Conservation (phyloP, 331 rosid species). For the Pyrus hybrid region DNA sequence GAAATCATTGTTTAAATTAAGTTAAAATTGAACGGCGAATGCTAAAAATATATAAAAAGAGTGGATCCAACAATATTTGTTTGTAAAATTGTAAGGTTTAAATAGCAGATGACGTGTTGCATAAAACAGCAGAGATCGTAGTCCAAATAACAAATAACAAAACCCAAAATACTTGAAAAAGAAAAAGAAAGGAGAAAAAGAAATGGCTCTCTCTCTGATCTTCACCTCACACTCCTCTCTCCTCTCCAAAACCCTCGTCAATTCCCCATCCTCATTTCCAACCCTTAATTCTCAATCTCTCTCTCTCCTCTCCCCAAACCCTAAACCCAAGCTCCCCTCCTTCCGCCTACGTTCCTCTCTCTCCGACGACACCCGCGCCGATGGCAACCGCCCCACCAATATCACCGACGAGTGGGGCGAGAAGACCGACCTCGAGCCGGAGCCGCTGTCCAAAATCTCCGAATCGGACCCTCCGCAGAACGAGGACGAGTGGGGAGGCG, state of each 20-base stretch:
- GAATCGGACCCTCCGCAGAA: slow-evolving; percentile 59
- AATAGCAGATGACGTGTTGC: no score
- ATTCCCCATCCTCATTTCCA: neutral
- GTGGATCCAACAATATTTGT: no score
- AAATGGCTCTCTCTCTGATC: slow-evolving; percentile 44
- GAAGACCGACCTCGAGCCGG: slow-evolving; percentile 34
- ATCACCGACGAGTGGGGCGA: slow-evolving; percentile 79
- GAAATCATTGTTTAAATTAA: no score
- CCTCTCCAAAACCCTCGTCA: slow-evolving; percentile 15
- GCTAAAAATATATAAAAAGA: no score
- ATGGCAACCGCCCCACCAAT: slow-evolving; percentile 11
- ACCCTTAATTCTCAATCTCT: slow-evolving; percentile 15
- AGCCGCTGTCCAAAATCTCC: slow-evolving; percentile 42
- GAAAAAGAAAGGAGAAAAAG: no score
- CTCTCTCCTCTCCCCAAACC: slow-evolving; percentile 10
- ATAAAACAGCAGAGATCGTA: no score
- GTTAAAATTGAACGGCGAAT: rapidly evolving
- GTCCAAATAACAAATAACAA: no score
- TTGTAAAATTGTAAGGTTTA: no score
- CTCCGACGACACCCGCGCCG: slow-evolving; percentile 22
- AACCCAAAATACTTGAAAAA: no score
- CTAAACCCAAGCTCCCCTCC: slow-evolving; percentile 27
- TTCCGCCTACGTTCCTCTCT: slow-evolving; percentile 32
- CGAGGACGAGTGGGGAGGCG: slow-evolving; percentile 73
- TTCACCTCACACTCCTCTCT: slow-evolving; percentile 23